Evolutionary conservation across 805 yeast species (phyloP).

Genomic region (Spathaspora hagerdaliae): DNA sequence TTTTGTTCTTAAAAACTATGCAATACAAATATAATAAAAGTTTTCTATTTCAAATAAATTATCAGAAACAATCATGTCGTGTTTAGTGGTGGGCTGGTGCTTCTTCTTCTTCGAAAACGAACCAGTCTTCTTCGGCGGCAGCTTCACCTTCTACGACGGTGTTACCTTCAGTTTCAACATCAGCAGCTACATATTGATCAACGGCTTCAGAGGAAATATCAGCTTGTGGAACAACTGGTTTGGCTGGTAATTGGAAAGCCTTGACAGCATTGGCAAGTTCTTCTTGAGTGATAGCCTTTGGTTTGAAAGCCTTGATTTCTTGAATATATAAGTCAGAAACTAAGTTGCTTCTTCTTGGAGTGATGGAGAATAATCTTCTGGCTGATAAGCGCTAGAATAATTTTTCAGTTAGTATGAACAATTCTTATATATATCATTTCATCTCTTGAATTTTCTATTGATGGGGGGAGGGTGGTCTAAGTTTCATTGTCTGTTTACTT

Average conservation of each 20-base stretch:
- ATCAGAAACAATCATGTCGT: background rate
- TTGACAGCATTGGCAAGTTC: slow-evolving; percentile 78
- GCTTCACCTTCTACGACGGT: slow-evolving; percentile 9
- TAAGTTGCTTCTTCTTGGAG: slow-evolving; percentile 51
- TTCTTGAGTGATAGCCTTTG: slow-evolving; percentile 65
- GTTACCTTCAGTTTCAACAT: slow-evolving; percentile 63
- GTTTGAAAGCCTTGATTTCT: slow-evolving; percentile 87
- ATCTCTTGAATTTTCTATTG: background rate
- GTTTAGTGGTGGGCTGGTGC: slow-evolving; percentile 50
- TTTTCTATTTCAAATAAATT: background rate
- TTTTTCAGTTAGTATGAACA: background rate
- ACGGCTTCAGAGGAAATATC: slow-evolving; percentile 70
- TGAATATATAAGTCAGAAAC: slow-evolving; percentile 81
- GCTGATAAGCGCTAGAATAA: slow-evolving; percentile 29
- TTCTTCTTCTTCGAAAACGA: slow-evolving; percentile 64
- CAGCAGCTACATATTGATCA: slow-evolving; percentile 61
- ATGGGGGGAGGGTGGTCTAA: no score
- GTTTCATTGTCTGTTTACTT: no score
- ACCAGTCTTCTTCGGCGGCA: slow-evolving; percentile 64
- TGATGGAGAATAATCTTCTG: slow-evolving; percentile 39
- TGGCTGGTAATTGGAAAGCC: slow-evolving; percentile 77
- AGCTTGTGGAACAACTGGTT: slow-evolving; percentile 69
- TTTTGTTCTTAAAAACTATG: background rate
- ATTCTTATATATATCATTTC: background rate
- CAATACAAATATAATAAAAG: background rate